Base-by-base conservation (phyloP, 75 land plant genomes). In the Ceratopteris richardii region DNA sequence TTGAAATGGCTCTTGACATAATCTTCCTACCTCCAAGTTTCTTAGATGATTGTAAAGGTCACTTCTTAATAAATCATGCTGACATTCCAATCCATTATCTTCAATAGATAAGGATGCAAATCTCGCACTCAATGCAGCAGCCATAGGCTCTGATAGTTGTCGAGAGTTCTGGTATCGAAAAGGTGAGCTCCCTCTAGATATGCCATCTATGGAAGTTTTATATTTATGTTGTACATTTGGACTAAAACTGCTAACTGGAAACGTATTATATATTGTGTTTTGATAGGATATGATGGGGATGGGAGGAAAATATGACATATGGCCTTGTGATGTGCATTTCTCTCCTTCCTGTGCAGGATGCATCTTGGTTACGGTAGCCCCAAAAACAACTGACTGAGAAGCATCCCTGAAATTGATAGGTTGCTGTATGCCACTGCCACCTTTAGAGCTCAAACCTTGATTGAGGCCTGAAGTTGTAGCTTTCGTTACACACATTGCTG, bases 1-100 rank as follows among this genome's bases (percentile, higher is more conserved):
- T n/a, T n/a, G n/a, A n/a, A n/a, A n/a, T n/a, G 58, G 58, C 12
- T 29, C 11, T 36, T 60, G 62, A 19, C 62, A 60, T 14, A 24
- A 18, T 23, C 62, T 25, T 18, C 52, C 62, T 14, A 29, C 36
- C 16, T 60, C 62, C 62, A 60, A 23, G 19, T 60, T 39, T 52
- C 52, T 5, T 7, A 60, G 19, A 39, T 60, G 62, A 41, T 42
- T n/a, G 19, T 51, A 51, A 39, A 61, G 43, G 23, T 61, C 63
- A 61, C 63, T 61, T 17, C 52, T 44, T 16, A 61, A 23, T n/a
- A 61, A 43, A 44, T 61, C 63, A 33, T 14, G 3, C 10, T 2
- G 18, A 31, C n/a, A 33, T 2, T 33, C 61, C 2, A 27, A 5
- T n/a, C 16, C 18, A 14, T 51, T 31, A 4, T 24, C 43, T 44